Base-by-base conservation (phyloP, 305 asterid species). In the Fraxinus xanthoxyloides region DNA sequence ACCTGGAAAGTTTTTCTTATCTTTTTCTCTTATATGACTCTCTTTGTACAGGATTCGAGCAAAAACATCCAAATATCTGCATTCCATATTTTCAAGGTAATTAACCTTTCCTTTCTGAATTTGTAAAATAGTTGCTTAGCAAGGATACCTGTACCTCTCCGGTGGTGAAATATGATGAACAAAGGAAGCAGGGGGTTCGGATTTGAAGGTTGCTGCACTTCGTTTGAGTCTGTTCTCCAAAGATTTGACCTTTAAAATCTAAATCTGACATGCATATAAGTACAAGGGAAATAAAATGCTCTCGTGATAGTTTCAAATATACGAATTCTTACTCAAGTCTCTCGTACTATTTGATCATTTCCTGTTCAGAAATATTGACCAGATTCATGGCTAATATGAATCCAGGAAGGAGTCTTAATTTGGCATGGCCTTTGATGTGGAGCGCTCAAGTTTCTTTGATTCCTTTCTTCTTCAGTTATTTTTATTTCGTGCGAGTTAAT, bases 1-100 rank as follows among this genome's bases (percentile, higher is more conserved):
- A 31, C 40, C 51, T 72, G 23, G 80, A 77, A 48, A 35, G 10
- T 32, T 79, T 59, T 63, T 51, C 75, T 79, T 28, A 59, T 72
- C 28, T 23, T 70, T 76, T 74, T 34, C 75, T 86, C 79, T 83
- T 26, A 43, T 40, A n/a, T 48, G 26, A n/a, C 61, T 84, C 65
- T 84, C 54, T 72, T 31, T 82, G 54, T 85, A 82, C 95, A 96
- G 99, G 98, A 94, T 87, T 88, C 98, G 19, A 93, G 98, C 94
- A 96, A 91, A 91, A 96, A 91, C 85, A 96, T 96, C 79, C 99
- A 93, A 86, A 82, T 94, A 75, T 96, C 97, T 17, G 98, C 98
- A 82, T 96, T 96, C 87, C 99, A 96, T 87, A 91, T 96, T 83
- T 96, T 96, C 92, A 96, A 96, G 98, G 99, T 93, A 88, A 84